These are phyloP conservation scores for Thelonectria rubi DNA, from an alignment of 2,329 filamentous ascomycete genomes.

Conservation along the genomic window DNA sequence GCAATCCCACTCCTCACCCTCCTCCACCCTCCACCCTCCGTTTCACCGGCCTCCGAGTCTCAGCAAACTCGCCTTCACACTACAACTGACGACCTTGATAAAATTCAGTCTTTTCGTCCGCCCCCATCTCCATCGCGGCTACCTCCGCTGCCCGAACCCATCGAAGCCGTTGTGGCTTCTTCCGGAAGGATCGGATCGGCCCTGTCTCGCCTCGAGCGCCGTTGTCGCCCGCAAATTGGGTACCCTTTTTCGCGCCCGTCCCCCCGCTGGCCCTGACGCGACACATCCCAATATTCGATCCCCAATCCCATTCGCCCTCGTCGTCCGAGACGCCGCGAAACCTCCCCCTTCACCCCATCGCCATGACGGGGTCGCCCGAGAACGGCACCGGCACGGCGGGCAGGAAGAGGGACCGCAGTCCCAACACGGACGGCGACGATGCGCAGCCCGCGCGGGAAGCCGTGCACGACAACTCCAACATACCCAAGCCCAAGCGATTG, in stretches of 20 bases:
- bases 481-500: slow-evolving; percentile 88
- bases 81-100: not conserved
- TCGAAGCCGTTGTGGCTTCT: slow-evolving; percentile 2
- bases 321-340: slow-evolving; percentile 6
- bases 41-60: not conserved
- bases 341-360: slow-evolving; percentile 8
- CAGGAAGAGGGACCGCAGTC: slow-evolving; percentile 41
- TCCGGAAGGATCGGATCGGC: slow-evolving; percentile 28
- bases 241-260: slow-evolving; percentile 13
- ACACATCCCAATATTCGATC: not conserved
- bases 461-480: slow-evolving; percentile 61
- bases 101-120: not conserved
- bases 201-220: slow-evolving; percentile 5
- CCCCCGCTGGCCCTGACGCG: slow-evolving; percentile 24
- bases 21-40: not conserved
- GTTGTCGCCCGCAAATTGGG: slow-evolving; percentile 18
- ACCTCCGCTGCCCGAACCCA: not conserved
- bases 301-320: not conserved
- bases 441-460: slow-evolving; percentile 50
- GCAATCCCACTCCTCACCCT: not conserved
- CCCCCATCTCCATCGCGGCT: not conserved
- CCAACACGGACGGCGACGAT: slow-evolving; percentile 47
- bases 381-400: slow-evolving; percentile 47
- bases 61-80: not conserved
- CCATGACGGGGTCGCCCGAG: slow-evolving; percentile 52